Evolutionary conservation across 352 stramenopile species (phyloP).

Genomic region (Phytophthora constricta): DNA sequence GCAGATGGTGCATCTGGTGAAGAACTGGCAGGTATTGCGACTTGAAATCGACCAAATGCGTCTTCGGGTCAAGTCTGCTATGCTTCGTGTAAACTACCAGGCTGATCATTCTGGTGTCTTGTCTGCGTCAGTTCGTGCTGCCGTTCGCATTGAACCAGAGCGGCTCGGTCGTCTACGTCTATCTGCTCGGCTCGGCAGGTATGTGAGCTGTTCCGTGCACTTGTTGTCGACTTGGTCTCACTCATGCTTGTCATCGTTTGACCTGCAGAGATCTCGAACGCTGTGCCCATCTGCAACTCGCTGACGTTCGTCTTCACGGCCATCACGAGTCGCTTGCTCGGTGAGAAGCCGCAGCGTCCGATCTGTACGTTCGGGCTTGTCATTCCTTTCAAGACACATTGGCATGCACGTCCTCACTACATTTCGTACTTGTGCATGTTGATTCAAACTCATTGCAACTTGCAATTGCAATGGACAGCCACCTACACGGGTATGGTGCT

Average conservation of each 20-base stretch:
- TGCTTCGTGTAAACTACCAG: no score
- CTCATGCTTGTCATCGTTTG: not conserved
- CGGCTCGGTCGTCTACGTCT: conserved; percentile 82
- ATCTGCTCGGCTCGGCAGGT: conserved; percentile 79
- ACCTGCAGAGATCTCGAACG: conserved; percentile 76
- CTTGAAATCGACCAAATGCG: no score
- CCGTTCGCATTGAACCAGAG: conserved; percentile 87
- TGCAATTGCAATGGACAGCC: conserved; percentile 24
- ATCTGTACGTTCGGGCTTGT: conserved; percentile 49
- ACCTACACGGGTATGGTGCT: conserved; percentile 71
- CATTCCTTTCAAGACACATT: no score
- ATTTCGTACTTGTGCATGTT: no score
- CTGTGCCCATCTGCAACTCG: conserved; percentile 91
- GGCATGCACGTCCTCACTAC: no score
- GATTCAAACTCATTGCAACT: not conserved
- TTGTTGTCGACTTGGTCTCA: not conserved
- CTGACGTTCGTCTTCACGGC: conserved; percentile 90
- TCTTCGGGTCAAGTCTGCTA: no score
- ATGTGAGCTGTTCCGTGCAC: not conserved
- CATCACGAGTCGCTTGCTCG: conserved; percentile 76
- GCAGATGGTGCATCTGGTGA: conserved; percentile 54
- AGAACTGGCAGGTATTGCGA: conserved; percentile 81
- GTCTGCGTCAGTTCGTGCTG: conserved; percentile 67
- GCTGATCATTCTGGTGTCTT: conserved; percentile 3
- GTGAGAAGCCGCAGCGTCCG: conserved; percentile 73